Evolutionary conservation across 192 early-diverging fungal genomes (phyloP).

Genomic region (Linnemannia zychae): DNA sequence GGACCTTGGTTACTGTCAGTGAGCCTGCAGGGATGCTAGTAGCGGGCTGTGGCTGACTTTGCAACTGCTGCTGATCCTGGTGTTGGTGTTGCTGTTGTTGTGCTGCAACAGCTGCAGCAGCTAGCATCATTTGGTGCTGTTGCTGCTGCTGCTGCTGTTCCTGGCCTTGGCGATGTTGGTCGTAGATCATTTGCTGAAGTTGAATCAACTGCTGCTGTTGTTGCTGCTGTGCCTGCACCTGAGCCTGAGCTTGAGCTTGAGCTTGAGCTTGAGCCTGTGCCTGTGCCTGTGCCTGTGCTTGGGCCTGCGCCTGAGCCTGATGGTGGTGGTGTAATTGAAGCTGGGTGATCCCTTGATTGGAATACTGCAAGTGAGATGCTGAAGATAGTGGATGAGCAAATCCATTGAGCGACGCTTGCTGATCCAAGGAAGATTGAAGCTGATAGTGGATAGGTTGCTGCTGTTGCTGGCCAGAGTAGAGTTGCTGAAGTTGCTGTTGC

Average conservation of each 20-base stretch:
- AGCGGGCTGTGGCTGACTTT: slow-evolving; percentile 24
- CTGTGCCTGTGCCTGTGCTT: slow-evolving; percentile 33
- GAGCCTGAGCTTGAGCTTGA: slow-evolving; percentile 31
- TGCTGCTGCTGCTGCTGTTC: slow-evolving; percentile 63
- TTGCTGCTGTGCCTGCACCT: slow-evolving; percentile 27
- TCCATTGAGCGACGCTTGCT: slow-evolving; percentile 22
- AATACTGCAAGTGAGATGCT: slow-evolving; percentile 34
- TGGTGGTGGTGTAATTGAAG: slow-evolving; percentile 42
- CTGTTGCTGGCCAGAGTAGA: slow-evolving; percentile 10
- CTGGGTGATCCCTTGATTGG: slow-evolving; percentile 29
- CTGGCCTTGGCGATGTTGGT: slow-evolving; percentile 57
- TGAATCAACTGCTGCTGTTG: slow-evolving; percentile 68
- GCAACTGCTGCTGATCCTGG: slow-evolving; percentile 31
- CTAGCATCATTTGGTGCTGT: slow-evolving; percentile 41
- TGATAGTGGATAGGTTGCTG: slow-evolving; percentile 32
- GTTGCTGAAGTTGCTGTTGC: slow-evolving; percentile 16
- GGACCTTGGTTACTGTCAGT: slow-evolving; percentile 32
- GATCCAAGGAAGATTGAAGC: slow-evolving; percentile 23
- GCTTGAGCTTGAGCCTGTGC: slow-evolving; percentile 30
- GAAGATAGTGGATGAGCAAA: slow-evolving; percentile 22
- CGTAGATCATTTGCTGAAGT: slow-evolving; percentile 58
- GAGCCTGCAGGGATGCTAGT: slow-evolving; percentile 26
- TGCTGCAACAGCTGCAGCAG: slow-evolving; percentile 28
- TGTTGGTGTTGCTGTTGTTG: slow-evolving; percentile 57
- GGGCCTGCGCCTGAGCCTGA: slow-evolving; percentile 32